phyloP scores from a whole-genome alignment of 139 green algal genomes.

The Volvox africanus region DNA sequence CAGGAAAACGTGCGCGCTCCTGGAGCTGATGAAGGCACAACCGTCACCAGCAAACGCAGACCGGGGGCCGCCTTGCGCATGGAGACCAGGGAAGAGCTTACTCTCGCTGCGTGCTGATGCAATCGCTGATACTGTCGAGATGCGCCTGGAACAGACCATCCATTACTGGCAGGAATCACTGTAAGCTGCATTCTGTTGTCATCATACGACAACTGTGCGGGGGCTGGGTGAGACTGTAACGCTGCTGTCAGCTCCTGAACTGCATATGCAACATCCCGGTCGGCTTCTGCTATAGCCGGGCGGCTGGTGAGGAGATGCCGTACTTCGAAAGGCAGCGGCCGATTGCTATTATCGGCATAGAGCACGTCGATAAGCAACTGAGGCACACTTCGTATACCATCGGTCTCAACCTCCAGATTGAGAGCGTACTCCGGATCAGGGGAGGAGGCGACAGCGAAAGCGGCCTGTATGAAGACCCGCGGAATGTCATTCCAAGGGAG shows the following conservation, averaged over 20 bases:
- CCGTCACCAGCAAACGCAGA: neutral
- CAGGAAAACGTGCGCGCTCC: slow-evolving; percentile 22
- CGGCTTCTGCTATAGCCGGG: slow-evolving; percentile 9
- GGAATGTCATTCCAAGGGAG: neutral
- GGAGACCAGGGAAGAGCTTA: neutral
- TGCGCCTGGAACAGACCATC: neutral
- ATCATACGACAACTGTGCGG: neutral
- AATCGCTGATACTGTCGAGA: neutral
- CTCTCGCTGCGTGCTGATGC: neutral
- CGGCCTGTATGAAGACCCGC: neutral
- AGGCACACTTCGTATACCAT: neutral
- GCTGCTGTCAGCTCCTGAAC: neutral
- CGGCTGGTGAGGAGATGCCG: slow-evolving; percentile 10
- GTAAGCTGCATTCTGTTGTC: neutral
- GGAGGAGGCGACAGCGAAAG: neutral
- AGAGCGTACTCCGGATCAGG: neutral
- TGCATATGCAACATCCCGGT: neutral
- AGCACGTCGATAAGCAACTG: slow-evolving; percentile 13
- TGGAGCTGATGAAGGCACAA: slow-evolving; percentile 3
- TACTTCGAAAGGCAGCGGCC: neutral
- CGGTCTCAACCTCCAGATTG: neutral
- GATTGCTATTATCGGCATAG: neutral
- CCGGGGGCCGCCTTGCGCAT: slow-evolving; percentile 23
- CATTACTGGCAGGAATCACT: neutral
- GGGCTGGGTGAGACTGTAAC: neutral